Evolutionary conservation across 805 yeast genomes (phyloP), one percentile per base, ranked within the genome.

Genomic region (Candida rishiriensis): DNA sequence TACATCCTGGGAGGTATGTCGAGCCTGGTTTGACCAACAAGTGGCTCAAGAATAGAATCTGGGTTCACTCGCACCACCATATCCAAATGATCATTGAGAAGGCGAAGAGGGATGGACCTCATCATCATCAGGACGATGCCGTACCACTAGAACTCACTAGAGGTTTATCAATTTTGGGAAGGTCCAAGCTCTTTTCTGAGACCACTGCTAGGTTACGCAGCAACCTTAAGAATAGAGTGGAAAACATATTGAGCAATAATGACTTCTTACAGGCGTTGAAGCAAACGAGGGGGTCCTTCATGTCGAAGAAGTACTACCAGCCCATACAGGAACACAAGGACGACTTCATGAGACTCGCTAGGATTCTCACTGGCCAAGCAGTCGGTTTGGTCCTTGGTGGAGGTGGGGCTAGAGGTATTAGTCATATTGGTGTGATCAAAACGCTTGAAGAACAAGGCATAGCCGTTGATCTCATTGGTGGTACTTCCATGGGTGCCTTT

Each of bases 331-430:
- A 77, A 11, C 89, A 86, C 60, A 90, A 90, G 61, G 85, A 83
- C 60, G 99, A 91, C 61, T 93, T 93, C 61, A 71, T 88, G 63
- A 74, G 99, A 45, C 66, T 91, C 32, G 98, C 99, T 0, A 75
- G 99, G 56, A 76, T 93, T 9, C 66, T 91, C 13, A 86, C 97
- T 0, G 96, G 96, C 8, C 88, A 89, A 60, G 96, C 97, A 0
- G 86, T 93, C 34, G 99, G 98, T 0, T 69, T 93, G 15, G 97
- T 91, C 6, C 70, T 91, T 3, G 99, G 99, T 7, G 99, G 99
- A 12, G 99, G 99, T 34, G 99, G 99, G 36, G 96, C 98, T 0
- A 73, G 98, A 53, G 99, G 99, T 1, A 73, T 91, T 12, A 78
- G 96, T 12, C 99, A 91, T 61, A 72, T 91, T 34, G 99, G 99